phyloP scores from a whole-genome alignment of 208 protist genomes.

The Tritrichomonas foetus region DNA sequence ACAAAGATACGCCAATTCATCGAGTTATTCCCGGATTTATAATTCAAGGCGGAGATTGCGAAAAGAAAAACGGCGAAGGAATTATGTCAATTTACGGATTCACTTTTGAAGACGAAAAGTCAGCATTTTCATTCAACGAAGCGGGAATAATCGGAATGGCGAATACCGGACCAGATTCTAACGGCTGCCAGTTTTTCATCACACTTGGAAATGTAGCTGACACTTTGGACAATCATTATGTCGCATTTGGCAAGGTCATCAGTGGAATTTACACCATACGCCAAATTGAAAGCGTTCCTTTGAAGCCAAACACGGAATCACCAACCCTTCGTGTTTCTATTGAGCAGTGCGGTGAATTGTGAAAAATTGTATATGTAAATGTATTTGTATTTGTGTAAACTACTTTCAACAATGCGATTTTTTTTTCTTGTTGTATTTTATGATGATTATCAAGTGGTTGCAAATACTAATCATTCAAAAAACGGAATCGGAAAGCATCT shows the following conservation, averaged over 20 bases:
- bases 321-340: constrained; percentile 39
- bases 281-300: constrained; percentile 60
- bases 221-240: constrained; percentile 66
- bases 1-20: constrained; percentile 51
- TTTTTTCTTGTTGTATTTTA: no score
- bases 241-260: constrained; percentile 63
- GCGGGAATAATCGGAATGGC: constrained; percentile 66
- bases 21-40: constrained; percentile 56
- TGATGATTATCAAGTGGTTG: no score
- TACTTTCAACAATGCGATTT: no score
- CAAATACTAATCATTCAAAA: no score
- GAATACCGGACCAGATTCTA: constrained; percentile 59
- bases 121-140: constrained; percentile 43
- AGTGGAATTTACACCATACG: constrained; percentile 58
- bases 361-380: background rate
- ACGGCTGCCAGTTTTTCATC: constrained; percentile 66
- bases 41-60: constrained; percentile 56
- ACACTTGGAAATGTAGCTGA: constrained; percentile 55
- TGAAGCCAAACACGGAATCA: constrained; percentile 39
- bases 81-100: constrained; percentile 44
- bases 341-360: constrained; percentile 47
- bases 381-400: no score
- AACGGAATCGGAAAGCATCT: no score
- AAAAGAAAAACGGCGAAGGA: constrained; percentile 49
- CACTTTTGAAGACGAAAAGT: constrained; percentile 52